Percentiles rank a stretch among this genome's conserved stretches.
These are phyloP conservation scores for Leptodontidium sp. DNA, from an alignment of 2,329 filamentous ascomycete species.

Conservation along the genomic window DNA sequence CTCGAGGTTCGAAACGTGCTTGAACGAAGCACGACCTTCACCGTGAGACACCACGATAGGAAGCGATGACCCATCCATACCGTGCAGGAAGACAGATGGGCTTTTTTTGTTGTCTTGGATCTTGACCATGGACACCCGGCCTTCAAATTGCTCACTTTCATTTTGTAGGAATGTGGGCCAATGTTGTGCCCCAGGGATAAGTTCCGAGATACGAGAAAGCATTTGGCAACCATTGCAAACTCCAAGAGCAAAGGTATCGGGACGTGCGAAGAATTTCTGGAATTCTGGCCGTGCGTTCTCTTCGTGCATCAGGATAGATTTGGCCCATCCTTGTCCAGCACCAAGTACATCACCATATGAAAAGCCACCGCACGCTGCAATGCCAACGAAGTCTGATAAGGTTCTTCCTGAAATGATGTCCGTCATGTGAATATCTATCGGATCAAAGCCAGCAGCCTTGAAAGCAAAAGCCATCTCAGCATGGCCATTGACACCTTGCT, in stretches of 20 bases:
- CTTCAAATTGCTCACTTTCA: conserved; percentile 88
- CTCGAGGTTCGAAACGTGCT: conserved; percentile 59
- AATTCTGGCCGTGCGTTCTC: conserved; percentile 79
- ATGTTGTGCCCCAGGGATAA: conserved; percentile 83
- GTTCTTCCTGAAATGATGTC: conserved; percentile 84
- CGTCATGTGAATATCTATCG: conserved; percentile 96
- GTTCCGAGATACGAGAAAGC: conserved; percentile 79
- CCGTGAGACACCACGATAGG: conserved; percentile 92
- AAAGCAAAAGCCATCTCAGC: conserved; percentile 99
- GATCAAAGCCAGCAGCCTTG: conserved; percentile 86
- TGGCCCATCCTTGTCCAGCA: conserved; percentile 96
- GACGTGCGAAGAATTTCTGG: conserved; percentile 82
- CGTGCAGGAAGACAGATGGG: conserved; percentile 86
- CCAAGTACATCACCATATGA: conserved; percentile 89
- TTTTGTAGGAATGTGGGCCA: conserved; percentile 93
- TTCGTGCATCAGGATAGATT: conserved; percentile 86
- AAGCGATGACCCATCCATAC: conserved; percentile 82
- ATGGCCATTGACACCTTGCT: conserved; percentile 94
- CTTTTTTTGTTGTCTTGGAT: conserved; percentile 68
- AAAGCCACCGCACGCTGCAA: conserved; percentile 97
- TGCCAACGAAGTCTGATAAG: conserved; percentile 82
- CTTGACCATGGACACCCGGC: conserved; percentile 84
- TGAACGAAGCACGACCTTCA: conserved; percentile 83
- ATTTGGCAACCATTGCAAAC: conserved; percentile 99
- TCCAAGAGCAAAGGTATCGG: conserved; percentile 90